Base-by-base conservation (phyloP, 352 stramenopile genomes). In the Halophytophthora polymorphica region DNA sequence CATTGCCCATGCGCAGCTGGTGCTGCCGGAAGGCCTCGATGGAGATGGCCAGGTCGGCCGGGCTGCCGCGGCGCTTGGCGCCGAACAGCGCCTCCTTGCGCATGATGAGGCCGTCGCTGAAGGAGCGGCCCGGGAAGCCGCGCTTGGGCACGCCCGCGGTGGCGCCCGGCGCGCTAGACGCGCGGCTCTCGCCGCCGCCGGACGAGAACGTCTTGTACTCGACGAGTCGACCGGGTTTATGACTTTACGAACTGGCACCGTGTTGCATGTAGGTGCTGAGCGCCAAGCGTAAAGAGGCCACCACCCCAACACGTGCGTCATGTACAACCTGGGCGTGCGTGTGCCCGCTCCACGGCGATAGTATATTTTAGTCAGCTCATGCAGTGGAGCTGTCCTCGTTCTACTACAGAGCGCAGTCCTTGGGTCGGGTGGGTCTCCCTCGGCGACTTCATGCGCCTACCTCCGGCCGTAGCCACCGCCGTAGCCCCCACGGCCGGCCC, bases 151-250 rank as follows among this genome's bases (percentile, higher is more conserved):
- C 69, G 14, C 64, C 56, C 14, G 65, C 53, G 34, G 21, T 12
- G n/a, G 53, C 59, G 1, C 51, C 52, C 2, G 78, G 64, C 1
- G 65, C 51, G 18, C 36, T 62, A 17, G 34, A 25, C 10, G 39
- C 40, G 22, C 38, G 35, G 2, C 19, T 22, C 2, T 66, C 54
- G 2, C 58, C 58, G 12, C 25, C 37, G 19, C 54, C 58, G 7
- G 72, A 71, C 13, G 78, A 88, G 34, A 92, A 90, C 11, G 73
- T 88, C 73, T 88, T 90, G 69, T 92, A 88, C 57, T 92, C 77
- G 29, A 89, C 88, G 19, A 92, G 64, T 29, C 78, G 77, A 21
- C 61, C 86, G 13, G 77, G 78, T 17, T n/a, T n/a, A n/a, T n/a
- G n/a, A n/a, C n/a, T n/a, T n/a, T n/a, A n/a, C n/a, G n/a, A n/a